phyloP scores from a whole-genome alignment of 108 stramenopile genomes.

The Conticribra weissflogii region DNA sequence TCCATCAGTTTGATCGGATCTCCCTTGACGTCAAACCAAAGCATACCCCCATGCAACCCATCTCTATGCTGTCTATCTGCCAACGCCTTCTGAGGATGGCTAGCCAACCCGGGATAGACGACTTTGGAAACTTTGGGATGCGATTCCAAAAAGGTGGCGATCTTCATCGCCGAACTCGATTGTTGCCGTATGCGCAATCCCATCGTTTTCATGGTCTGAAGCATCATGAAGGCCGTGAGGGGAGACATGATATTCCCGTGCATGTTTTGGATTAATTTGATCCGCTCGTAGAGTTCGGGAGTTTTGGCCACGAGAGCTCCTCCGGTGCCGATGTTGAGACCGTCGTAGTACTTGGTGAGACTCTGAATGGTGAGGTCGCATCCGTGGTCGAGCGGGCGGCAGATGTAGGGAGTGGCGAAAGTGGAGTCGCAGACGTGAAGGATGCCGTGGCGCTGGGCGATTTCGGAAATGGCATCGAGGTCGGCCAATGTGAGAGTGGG shows the following conservation, averaged over 20 bases:
- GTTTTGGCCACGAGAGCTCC: conserved; percentile 73
- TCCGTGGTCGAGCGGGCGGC: conserved; percentile 72
- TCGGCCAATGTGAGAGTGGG: conserved; percentile 78
- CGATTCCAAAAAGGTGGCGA: conserved; percentile 80
- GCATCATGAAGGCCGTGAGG: conserved; percentile 81
- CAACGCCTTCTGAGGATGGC: conserved; percentile 80
- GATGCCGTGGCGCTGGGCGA: conserved; percentile 64
- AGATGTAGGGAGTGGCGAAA: conserved; percentile 77
- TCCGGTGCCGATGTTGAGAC: conserved; percentile 83
- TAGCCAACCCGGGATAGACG: conserved; percentile 78
- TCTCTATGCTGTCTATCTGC: conserved; percentile 78
- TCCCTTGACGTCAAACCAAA: conserved; percentile 85
- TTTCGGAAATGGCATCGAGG: conserved; percentile 63
- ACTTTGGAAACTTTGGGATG: conserved; percentile 80
- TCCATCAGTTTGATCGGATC: conserved; percentile 85
- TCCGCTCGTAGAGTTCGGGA: conserved; percentile 67
- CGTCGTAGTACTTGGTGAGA: conserved; percentile 84
- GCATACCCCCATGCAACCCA: conserved; percentile 84
- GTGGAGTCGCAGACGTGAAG: conserved; percentile 80
- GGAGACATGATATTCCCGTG: conserved; percentile 87
- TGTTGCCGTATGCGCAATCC: conserved; percentile 73
- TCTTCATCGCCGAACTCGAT: conserved; percentile 69
- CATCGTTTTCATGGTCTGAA: conserved; percentile 88
- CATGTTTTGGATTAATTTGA: conserved; percentile 80
- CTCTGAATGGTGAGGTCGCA: conserved; percentile 79